phyloP scores from a whole-genome alignment of 805 yeast genomes.

The Spathaspora hagerdaliae region DNA sequence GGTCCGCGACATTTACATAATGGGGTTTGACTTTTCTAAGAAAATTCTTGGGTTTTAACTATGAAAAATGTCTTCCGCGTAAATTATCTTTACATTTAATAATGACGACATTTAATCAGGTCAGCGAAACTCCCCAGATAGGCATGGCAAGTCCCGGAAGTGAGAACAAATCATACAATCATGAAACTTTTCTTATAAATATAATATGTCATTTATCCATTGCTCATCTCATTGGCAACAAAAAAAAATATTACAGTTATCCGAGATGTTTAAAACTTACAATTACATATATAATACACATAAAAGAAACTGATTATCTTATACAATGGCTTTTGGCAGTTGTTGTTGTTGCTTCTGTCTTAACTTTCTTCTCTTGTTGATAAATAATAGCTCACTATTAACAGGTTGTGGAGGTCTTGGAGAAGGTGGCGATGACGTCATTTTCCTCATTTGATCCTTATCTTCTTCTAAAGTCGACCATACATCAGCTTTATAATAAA shows the following conservation, averaged over 20 bases:
- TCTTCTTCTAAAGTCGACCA: constrained; percentile 17
- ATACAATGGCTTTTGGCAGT: not conserved
- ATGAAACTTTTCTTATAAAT: no score
- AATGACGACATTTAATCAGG: not conserved
- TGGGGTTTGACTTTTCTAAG: not conserved
- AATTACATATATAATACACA: no score
- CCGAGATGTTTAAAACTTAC: not conserved
- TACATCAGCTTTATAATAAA: constrained; percentile 36
- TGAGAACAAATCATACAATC: no score
- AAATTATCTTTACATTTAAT: not conserved
- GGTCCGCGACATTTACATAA: not conserved
- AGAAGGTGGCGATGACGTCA: not conserved
- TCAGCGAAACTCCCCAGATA: not conserved
- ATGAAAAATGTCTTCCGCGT: not conserved
- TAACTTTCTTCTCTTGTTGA: constrained; percentile 44
- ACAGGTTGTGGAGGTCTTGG: constrained; percentile 11
- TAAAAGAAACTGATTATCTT: no score
- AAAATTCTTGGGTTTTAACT: no score
- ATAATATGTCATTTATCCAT: no score
- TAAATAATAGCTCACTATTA: constrained; percentile 47
- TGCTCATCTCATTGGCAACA: not conserved
- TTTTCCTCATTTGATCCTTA: constrained; percentile 1
- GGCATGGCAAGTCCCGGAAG: no score
- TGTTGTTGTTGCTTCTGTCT: not conserved
- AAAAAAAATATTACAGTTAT: no score